phyloP scores from a whole-genome alignment of 2,329 filamentous ascomycete species.

The Penicillium sp. region DNA sequence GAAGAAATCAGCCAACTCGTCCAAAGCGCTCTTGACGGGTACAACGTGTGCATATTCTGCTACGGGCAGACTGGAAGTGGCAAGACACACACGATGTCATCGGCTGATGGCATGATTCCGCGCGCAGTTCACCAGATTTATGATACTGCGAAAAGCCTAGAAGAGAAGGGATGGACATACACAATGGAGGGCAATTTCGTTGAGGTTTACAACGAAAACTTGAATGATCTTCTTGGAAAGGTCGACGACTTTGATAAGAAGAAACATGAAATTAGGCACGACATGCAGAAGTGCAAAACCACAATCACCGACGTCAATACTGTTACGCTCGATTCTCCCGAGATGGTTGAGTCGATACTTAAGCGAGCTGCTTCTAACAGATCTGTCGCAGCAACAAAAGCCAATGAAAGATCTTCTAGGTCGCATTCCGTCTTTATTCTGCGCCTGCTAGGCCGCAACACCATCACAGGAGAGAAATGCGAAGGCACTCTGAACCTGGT shows the following conservation, averaged over 20 bases:
- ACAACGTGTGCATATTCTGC: conserved; percentile 98
- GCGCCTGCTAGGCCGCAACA: conserved; percentile 62
- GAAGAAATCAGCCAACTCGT: conserved; percentile 95
- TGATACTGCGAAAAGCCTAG: conserved; percentile 73
- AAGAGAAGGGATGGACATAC: conserved; percentile 91
- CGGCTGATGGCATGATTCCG: conserved; percentile 88
- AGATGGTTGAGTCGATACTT: conserved; percentile 75
- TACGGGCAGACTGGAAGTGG: conserved; percentile 97
- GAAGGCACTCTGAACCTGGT: conserved; percentile 95
- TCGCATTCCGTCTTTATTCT: conserved; percentile 97
- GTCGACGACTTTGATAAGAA: conserved; percentile 70
- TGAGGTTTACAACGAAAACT: conserved; percentile 96
- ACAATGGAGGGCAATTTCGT: conserved; percentile 92
- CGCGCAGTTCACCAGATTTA: conserved; percentile 92
- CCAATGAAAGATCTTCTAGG: conserved; percentile 89
- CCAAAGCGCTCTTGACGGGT: conserved; percentile 92
- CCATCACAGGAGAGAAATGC: conserved; percentile 73
- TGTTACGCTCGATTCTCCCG: conserved; percentile 71
- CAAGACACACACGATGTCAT: conserved; percentile 96
- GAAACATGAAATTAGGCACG: conserved; percentile 86
- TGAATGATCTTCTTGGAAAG: conserved; percentile 80
- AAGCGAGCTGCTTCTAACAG: conserved; percentile 78
- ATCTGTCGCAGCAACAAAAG: conserved; percentile 92
- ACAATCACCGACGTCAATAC: conserved; percentile 75
- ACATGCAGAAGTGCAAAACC: conserved; percentile 75